Base-by-base conservation (phyloP, 805 yeast genomes). In the Diddensiella transvaalensis region DNA sequence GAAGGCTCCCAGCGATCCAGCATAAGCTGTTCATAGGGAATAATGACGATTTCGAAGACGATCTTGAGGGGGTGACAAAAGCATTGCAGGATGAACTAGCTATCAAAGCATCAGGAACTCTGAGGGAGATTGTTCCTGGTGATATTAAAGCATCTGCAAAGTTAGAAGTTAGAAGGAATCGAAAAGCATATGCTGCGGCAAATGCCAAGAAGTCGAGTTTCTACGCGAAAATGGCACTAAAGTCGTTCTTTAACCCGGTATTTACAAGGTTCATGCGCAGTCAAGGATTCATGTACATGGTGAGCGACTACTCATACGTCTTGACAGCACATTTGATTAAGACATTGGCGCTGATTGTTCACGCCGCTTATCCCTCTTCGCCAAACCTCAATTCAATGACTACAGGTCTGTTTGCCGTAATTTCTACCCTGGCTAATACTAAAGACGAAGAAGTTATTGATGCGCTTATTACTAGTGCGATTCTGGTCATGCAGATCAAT, bases 311-410 rank as follows among this genome's bases (percentile, higher is more conserved):
- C 56, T 75, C 85, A 0, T 72, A 77, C 1, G 56, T 83, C 1
- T 63, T 84, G 18, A 69, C 71, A 30, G 72, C 79, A 0, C 90
- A 85, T 59, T 83, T 73, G 61, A 55, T 85, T 40, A 74, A 77
- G 46, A 80, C 87, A 0, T 58, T 85, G 46, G 72, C 79, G 0
- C 58, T 84, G n/a, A 56, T 85, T 2, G 60, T 82, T 18, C 79
- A 78, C 46, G 68, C 80, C 43, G 79, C 85, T 0, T 75, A 78
- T 51, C 88, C 87, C 0, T 66, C 79, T 2, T 66, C 78, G 0
- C 53, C 66, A 1, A 75, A 77, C 39, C 59, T 80, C 21, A 60
- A 66, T 1, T 85, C 78, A 32, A 82, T 85, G 87, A 69, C 77
- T 1, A 60, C 65, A 2, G 89, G 83, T 52, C 63, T 74, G 47